phyloP scores from a whole-genome alignment of 495 filamentous ascomycete species.

The Barbatosphaeria neglecta region DNA sequence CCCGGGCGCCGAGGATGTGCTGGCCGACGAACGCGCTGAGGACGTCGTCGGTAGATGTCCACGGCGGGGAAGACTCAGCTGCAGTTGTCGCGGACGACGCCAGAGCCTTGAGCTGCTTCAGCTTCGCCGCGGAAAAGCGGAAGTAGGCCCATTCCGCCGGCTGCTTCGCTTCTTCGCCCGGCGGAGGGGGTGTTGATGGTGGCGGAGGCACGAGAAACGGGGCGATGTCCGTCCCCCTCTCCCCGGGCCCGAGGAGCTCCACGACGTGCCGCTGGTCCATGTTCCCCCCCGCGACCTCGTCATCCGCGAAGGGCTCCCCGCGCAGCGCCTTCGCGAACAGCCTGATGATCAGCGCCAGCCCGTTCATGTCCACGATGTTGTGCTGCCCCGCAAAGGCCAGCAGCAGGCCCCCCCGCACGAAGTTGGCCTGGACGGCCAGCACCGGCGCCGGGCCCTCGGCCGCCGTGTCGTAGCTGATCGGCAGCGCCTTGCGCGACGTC shows the following conservation, averaged over 20 bases:
- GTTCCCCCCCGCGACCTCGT: slow-evolving; percentile 17
- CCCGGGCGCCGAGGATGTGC: slow-evolving; percentile 11
- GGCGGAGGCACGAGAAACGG: slow-evolving; percentile 37
- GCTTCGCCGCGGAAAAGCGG: not conserved
- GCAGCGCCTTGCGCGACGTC: not conserved
- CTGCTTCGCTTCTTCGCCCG: not conserved
- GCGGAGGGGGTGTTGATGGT: not conserved
- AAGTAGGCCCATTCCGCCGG: slow-evolving; percentile 1
- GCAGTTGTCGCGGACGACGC: not conserved
- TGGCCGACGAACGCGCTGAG: slow-evolving; percentile 15
- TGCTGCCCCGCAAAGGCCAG: slow-evolving; percentile 16
- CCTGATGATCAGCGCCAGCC: slow-evolving; percentile 20
- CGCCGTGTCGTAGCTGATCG: not conserved
- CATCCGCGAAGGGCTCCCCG: slow-evolving; percentile 3
- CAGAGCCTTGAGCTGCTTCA: not conserved
- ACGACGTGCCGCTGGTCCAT: slow-evolving; percentile 18
- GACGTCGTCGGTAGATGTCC: slow-evolving; percentile 10
- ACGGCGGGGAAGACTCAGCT: not conserved
- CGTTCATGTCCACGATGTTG: slow-evolving; percentile 26
- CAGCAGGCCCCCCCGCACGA: slow-evolving; percentile 4
- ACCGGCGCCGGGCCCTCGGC: not conserved
- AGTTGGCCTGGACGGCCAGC: slow-evolving; percentile 3
- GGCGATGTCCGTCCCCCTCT: slow-evolving; percentile 16
- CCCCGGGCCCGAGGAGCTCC: slow-evolving; percentile 12
- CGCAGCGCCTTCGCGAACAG: slow-evolving; percentile 17